phyloP scores from a whole-genome alignment of 2,329 filamentous ascomycete species.

The Nannizzia gypsea region DNA sequence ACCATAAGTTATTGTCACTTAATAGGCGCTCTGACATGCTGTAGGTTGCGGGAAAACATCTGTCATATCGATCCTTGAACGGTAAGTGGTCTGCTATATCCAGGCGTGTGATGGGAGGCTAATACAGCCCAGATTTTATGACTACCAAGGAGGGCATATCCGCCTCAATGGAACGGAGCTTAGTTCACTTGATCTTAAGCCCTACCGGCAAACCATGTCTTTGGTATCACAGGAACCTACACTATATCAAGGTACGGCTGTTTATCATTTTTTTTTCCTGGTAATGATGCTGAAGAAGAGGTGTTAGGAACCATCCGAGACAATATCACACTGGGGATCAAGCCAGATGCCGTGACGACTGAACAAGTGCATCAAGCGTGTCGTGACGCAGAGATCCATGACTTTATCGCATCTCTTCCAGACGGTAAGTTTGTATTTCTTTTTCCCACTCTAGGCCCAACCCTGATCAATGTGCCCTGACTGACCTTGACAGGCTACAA shows the following conservation, averaged over 20 bases:
- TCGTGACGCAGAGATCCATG: constrained; percentile 41
- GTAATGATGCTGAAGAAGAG: background rate
- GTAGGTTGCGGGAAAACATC: constrained; percentile 37
- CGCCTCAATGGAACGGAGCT: constrained; percentile 26
- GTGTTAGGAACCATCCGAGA: constrained; percentile 28
- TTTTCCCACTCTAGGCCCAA: background rate
- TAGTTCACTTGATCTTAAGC: constrained; percentile 17
- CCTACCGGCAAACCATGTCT: constrained; percentile 25
- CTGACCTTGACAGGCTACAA: constrained; percentile 25
- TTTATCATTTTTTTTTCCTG: no score
- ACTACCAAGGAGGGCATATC: constrained; percentile 26
- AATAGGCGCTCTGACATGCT: background rate
- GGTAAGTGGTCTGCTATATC: constrained; percentile 12
- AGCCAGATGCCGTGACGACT: constrained; percentile 24
- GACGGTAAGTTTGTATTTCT: constrained; percentile 24
- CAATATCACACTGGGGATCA: constrained; percentile 38
- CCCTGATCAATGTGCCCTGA: background rate
- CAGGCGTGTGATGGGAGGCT: background rate
- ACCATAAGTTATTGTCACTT: background rate
- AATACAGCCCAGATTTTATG: constrained; percentile 12
- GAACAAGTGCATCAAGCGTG: constrained; percentile 38
- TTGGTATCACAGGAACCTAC: constrained; percentile 35
- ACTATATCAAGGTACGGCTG: constrained; percentile 33
- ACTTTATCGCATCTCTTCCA: constrained; percentile 43
- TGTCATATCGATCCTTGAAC: constrained; percentile 35